phyloP scores from a whole-genome alignment of 2,329 filamentous ascomycete species.

The Graphilbum ipis-grandicollis region DNA sequence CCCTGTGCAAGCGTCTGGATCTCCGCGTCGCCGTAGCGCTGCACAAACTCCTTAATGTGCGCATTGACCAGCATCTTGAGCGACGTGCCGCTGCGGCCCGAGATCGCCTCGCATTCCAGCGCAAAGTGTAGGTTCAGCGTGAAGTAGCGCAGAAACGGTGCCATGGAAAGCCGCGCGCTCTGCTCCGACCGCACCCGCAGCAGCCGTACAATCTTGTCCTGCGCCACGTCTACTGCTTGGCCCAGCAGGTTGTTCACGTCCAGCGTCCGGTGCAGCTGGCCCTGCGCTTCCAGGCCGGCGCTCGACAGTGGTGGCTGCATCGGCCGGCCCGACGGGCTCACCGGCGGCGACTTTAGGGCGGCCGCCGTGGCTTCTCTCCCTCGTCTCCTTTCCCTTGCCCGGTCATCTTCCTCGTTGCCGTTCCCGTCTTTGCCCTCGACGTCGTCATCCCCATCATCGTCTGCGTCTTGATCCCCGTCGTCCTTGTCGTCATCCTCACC shows the following conservation, averaged over 20 bases:
- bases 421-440: background rate
- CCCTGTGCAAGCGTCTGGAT: conserved; percentile 57
- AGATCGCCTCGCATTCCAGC: conserved; percentile 74
- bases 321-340: conserved; percentile 28
- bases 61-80: conserved; percentile 66
- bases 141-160: conserved; percentile 65
- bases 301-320: conserved; percentile 14
- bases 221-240: conserved; percentile 64
- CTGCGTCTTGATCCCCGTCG: conserved; percentile 19
- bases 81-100: conserved; percentile 56
- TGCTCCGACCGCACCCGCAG: conserved; percentile 63
- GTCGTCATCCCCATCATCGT: background rate
- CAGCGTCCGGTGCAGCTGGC: conserved; percentile 59
- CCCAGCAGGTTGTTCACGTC: conserved; percentile 64
- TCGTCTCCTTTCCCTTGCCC: no score
- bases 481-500: conserved; percentile 18
- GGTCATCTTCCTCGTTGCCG: conserved; percentile 11
- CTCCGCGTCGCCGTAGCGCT: conserved; percentile 51
- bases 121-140: conserved; percentile 68
- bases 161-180: conserved; percentile 46
- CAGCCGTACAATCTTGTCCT: conserved; percentile 59
- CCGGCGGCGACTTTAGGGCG: conserved; percentile 31
- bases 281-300: conserved; percentile 37
- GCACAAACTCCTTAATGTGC: conserved; percentile 68
- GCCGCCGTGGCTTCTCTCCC: conserved; percentile 16